Conservation (phyloP, 306 rosid species). For the Heteromeles arbutifolia region DNA sequence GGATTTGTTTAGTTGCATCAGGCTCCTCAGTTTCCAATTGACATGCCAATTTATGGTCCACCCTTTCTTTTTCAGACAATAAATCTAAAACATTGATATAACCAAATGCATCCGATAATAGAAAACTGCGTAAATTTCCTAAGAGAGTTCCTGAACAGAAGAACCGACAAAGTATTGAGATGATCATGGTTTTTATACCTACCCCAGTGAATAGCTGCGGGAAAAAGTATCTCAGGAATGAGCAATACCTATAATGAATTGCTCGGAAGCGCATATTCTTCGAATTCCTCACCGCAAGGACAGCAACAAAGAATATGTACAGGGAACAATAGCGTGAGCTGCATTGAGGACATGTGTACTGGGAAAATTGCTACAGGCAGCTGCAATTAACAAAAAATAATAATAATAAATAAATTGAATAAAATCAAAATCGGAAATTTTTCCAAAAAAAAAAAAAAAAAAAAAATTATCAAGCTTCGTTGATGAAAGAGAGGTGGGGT, state of each 20-base stretch:
- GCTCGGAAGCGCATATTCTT: constrained; percentile 27
- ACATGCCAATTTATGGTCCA: neutral
- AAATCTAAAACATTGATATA: neutral
- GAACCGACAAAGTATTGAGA: neutral
- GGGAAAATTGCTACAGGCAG: too few relatives aligned
- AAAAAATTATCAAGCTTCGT: too few relatives aligned
- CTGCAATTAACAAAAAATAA: too few relatives aligned
- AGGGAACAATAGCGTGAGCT: too few relatives aligned
- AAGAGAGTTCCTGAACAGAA: neutral
- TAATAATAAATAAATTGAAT: too few relatives aligned
- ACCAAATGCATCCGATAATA: neutral
- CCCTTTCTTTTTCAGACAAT: neutral
- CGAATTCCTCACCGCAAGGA: constrained; percentile 31
- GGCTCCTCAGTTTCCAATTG: neutral
- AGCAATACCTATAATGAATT: constrained; percentile 24
- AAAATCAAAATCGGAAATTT: too few relatives aligned
- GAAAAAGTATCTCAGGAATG: constrained; percentile 26
- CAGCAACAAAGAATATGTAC: constrained; percentile 37
- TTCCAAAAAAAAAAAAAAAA: too few relatives aligned
- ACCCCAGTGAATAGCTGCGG: constrained; percentile 28
- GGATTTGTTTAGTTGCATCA: neutral
- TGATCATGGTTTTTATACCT: neutral
- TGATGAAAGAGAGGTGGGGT: too few relatives aligned
- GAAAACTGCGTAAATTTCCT: neutral
- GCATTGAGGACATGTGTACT: too few relatives aligned